Percentiles rank a stretch among this genome's conserved stretches.
Evolutionary conservation across 2,329 filamentous ascomycete species (phyloP).

Genomic region (Sclerotiophoma versabilis): DNA sequence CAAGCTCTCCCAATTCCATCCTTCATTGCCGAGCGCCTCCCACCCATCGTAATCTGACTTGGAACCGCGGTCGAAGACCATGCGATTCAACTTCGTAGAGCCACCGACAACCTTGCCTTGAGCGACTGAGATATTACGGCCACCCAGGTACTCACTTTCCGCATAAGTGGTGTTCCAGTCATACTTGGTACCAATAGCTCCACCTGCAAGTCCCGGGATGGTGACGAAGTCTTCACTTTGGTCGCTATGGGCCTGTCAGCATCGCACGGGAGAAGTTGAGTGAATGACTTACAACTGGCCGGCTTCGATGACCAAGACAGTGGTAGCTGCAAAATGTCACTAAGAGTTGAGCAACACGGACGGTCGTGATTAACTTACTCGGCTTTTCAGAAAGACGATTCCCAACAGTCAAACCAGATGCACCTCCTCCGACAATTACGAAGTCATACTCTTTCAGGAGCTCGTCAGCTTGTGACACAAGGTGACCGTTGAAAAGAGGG

Average conservation of each 20-base stretch:
- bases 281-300: constrained; percentile 27
- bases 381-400: constrained; percentile 37
- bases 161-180: constrained; percentile 35
- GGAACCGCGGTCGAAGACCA: constrained; percentile 39
- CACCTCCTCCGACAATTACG: constrained; percentile 36
- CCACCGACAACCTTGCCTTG: constrained; percentile 35
- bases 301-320: constrained; percentile 34
- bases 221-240: constrained; percentile 31
- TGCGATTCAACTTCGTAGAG: constrained; percentile 49
- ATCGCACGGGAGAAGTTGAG: no score
- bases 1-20: constrained; percentile 39
- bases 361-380: constrained; percentile 6
- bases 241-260: constrained; percentile 16
- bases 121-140: constrained; percentile 22
- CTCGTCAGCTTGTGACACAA: constrained; percentile 20
- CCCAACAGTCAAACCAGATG: constrained; percentile 37
- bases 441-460: constrained; percentile 34
- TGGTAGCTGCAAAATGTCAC: constrained; percentile 17
- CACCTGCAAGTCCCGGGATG: constrained; percentile 34
- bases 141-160: constrained; percentile 17
- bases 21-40: constrained; percentile 33
- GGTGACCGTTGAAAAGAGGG: constrained; percentile 24
- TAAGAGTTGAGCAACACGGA: neutral
- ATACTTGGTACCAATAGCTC: constrained; percentile 33
- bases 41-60: constrained; percentile 43